Evolutionary conservation across 2,329 filamentous ascomycete species (phyloP).

Genomic region (Claviceps sp.): DNA sequence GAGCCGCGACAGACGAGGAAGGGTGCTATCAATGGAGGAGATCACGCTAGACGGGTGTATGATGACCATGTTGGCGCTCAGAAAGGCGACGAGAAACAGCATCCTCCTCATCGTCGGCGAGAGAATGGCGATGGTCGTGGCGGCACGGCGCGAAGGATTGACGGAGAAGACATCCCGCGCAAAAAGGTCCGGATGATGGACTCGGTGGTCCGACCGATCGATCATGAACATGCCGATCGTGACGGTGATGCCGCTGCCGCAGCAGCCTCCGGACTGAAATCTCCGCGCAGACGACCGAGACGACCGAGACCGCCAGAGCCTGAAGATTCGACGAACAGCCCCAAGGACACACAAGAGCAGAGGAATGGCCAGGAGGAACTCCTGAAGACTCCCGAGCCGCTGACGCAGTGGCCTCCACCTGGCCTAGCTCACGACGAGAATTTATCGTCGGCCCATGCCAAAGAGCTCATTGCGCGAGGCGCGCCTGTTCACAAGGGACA

Average conservation of each 20-base stretch:
- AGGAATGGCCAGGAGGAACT: neutral
- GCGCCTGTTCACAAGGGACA: slow-evolving; percentile 43
- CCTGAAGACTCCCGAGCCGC: neutral
- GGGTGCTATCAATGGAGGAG: neutral
- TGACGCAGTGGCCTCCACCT: slow-evolving; percentile 40
- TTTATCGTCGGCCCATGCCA: slow-evolving; percentile 38
- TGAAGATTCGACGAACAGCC: neutral
- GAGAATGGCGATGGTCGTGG: neutral
- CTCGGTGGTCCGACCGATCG: neutral
- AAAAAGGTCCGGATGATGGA: slow-evolving; percentile 1
- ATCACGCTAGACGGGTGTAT: neutral
- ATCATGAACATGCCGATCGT: neutral
- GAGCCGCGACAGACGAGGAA: neutral
- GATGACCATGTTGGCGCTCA: neutral
- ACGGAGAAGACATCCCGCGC: neutral
- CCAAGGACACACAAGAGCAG: neutral
- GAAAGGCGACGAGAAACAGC: neutral
- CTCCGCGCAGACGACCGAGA: slow-evolving; percentile 28
- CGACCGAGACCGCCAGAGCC: slow-evolving; percentile 22
- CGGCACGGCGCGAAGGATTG: neutral
- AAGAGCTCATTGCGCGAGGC: slow-evolving; percentile 44
- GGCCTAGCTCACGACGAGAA: slow-evolving; percentile 35
- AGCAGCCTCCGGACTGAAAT: slow-evolving; percentile 2
- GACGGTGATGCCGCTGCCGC: neutral
- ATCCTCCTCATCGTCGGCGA: neutral